phyloP scores from a whole-genome alignment of 2,329 filamentous ascomycete species.

The Thermothelomyces thermophilus region DNA sequence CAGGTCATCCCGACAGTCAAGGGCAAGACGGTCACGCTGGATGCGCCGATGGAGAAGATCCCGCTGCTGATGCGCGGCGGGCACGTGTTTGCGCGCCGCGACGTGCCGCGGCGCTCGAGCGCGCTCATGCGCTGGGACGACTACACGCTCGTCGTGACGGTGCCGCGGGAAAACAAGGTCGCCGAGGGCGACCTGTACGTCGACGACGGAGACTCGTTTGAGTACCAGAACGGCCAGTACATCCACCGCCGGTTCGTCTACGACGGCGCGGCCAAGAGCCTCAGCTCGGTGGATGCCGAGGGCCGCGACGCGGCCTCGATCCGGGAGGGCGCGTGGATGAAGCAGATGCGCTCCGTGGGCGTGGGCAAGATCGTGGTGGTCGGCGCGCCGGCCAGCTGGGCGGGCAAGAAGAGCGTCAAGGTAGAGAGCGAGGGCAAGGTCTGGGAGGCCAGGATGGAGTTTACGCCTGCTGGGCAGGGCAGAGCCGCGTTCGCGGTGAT shows the following conservation, averaged over 20 bases:
- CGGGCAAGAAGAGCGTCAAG: constrained; percentile 52
- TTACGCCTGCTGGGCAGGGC: constrained; percentile 41
- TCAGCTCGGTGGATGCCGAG: constrained; percentile 66
- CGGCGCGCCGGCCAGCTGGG: constrained; percentile 69
- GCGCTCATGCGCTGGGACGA: constrained; percentile 91
- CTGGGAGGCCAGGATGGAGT: constrained; percentile 56
- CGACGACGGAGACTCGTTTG: constrained; percentile 90
- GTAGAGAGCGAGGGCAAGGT: constrained; percentile 48
- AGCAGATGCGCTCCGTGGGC: constrained; percentile 68
- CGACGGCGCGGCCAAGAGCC: constrained; percentile 43
- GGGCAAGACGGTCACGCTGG: constrained; percentile 62
- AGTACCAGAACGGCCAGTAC: constrained; percentile 77
- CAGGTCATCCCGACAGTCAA: constrained; percentile 61
- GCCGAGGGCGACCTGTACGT: constrained; percentile 70
- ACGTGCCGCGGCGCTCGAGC: constrained; percentile 76
- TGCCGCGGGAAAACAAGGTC: constrained; percentile 56
- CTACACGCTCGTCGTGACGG: constrained; percentile 78
- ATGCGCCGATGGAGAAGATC: constrained; percentile 77
- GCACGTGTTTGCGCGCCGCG: constrained; percentile 84
- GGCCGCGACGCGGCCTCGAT: constrained; percentile 47
- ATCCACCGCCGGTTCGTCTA: constrained; percentile 79
- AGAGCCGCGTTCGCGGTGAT: constrained; percentile 48
- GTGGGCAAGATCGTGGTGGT: constrained; percentile 83
- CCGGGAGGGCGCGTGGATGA: constrained; percentile 66
- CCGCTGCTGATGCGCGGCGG: constrained; percentile 90